Evolutionary conservation across 306 rosid species (phyloP).

Genomic region (Gillenia trifoliata): DNA sequence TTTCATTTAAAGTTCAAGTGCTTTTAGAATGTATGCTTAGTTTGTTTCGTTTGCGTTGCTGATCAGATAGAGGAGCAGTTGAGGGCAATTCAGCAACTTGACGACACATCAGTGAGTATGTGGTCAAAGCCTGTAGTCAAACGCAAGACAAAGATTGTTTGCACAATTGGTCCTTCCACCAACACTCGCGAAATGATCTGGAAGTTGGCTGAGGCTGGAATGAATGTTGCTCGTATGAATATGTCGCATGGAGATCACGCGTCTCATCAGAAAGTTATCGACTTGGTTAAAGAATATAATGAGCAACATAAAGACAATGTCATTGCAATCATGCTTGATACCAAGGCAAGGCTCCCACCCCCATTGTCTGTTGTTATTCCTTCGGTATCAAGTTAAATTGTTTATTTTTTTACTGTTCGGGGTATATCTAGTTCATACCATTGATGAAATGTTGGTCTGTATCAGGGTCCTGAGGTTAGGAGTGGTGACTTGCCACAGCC

Average conservation of each 20-base stretch:
- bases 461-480: constrained; percentile 93
- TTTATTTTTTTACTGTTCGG: not conserved
- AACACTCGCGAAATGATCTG: constrained; percentile 91
- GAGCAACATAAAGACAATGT: constrained; percentile 67
- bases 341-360: constrained; percentile 55
- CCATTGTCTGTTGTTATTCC: not conserved
- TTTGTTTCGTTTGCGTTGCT: not conserved
- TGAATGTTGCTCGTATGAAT: constrained; percentile 94
- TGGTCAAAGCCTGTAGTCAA: constrained; percentile 82
- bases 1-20: not conserved
- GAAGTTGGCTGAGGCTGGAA: constrained; percentile 97
- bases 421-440: not conserved
- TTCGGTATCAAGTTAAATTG: not conserved
- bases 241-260: constrained; percentile 99
- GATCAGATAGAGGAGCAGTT: constrained; percentile 52
- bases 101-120: constrained; percentile 57
- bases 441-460: constrained; percentile 7
- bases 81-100: constrained; percentile 48
- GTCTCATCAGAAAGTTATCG: constrained; percentile 93
- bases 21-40: not conserved
- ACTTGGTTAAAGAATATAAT: constrained; percentile 89
- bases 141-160: constrained; percentile 95
- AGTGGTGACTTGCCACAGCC: constrained; percentile 94
- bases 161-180: constrained; percentile 96
- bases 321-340: constrained; percentile 93